Conservation (phyloP, 257 asterid species). For the Ophiorrhiza pumila region DNA sequence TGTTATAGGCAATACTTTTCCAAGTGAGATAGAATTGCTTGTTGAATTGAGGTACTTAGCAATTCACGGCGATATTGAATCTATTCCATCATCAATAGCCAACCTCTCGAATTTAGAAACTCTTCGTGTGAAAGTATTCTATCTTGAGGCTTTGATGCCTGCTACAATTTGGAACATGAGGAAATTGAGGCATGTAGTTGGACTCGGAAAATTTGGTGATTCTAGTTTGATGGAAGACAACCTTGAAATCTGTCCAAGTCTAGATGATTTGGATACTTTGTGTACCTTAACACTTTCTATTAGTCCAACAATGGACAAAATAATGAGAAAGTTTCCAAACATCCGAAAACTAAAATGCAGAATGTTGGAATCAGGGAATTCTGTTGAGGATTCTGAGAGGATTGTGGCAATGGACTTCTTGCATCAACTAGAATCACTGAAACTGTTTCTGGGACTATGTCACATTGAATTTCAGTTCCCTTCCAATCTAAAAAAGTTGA, state of each 20-base stretch:
- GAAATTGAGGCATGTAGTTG: not conserved
- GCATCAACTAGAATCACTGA: not conserved
- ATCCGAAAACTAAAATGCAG: not conserved
- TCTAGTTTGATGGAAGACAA: not conserved
- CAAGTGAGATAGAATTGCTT: not conserved
- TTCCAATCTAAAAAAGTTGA: not conserved
- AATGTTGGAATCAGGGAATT: too few species aligned
- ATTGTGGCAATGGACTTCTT: not conserved
- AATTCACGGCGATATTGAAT: not conserved
- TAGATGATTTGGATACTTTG: not conserved
- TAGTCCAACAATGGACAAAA: not conserved
- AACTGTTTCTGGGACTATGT: not conserved
- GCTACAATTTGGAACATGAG: not conserved
- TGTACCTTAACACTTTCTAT: too few species aligned
- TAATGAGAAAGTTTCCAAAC: not conserved
- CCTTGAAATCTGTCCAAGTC: not conserved
- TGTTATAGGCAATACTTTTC: not conserved
- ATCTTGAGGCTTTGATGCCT: not conserved
- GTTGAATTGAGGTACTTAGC: conserved; percentile 8
- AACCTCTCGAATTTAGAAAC: not conserved
- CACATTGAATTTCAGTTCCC: not conserved
- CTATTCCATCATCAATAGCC: not conserved
- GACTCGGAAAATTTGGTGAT: not conserved
- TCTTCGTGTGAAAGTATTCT: not conserved
- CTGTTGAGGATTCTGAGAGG: not conserved